phyloP scores from a whole-genome alignment of 208 protist genomes.

The Endotrypanum monterogeii region DNA sequence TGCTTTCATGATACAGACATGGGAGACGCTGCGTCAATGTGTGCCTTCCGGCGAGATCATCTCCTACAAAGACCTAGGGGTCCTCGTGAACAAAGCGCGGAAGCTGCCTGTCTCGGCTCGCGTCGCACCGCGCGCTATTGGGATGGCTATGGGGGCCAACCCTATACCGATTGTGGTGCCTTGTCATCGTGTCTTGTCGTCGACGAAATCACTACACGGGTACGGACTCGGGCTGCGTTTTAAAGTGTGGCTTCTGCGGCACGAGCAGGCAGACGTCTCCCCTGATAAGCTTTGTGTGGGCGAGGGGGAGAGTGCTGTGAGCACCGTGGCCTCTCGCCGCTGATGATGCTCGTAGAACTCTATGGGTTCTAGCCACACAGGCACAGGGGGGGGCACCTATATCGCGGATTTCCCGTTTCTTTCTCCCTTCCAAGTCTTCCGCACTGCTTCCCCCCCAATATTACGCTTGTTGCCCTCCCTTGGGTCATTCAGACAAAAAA shows the following conservation, averaged over 20 bases:
- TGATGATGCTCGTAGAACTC: slow-evolving; percentile 5
- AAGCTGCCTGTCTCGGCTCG: background rate
- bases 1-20: slow-evolving; percentile 41
- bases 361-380: background rate
- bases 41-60: slow-evolving; percentile 46
- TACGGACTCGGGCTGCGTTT: slow-evolving; percentile 59
- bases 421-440: background rate
- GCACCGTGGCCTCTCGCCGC: slow-evolving; percentile 24
- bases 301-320: slow-evolving; percentile 31
- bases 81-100: slow-evolving; percentile 21
- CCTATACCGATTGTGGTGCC: slow-evolving; percentile 64
- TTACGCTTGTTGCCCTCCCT: too few species aligned
- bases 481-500: too few species aligned
- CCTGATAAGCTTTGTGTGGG: slow-evolving; percentile 28
- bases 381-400: too few species aligned
- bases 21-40: slow-evolving; percentile 42
- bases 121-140: slow-evolving; percentile 53
- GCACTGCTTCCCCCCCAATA: background rate
- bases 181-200: slow-evolving; percentile 75
- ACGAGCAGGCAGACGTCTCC: slow-evolving; percentile 53
- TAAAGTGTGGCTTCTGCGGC: slow-evolving; percentile 76
- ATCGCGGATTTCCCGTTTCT: background rate
- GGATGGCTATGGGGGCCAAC: slow-evolving; percentile 63
- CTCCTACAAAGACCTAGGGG: slow-evolving; percentile 57
- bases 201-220: slow-evolving; percentile 47